These are phyloP conservation scores for Phytophthora citrophthora DNA, from an alignment of 352 stramenopile genomes.

Conservation along the genomic window DNA sequence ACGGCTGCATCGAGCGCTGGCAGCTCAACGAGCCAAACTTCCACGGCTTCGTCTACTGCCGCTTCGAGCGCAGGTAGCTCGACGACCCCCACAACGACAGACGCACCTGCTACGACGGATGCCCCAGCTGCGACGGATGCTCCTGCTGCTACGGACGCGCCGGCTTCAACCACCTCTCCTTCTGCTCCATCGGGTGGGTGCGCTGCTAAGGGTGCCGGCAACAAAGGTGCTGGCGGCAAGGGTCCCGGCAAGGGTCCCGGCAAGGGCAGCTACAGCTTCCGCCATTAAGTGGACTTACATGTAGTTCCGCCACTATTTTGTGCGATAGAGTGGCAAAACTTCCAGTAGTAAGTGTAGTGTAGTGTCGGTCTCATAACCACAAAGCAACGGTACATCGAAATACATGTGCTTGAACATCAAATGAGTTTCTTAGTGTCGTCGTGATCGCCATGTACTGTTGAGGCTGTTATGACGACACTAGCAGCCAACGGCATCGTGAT, in stretches of 20 bases:
- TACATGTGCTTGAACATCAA: slow-evolving; percentile 7
- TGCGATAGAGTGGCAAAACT: slow-evolving; percentile 5
- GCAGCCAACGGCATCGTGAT: background rate
- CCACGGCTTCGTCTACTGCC: background rate
- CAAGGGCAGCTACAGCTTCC: slow-evolving; percentile 23
- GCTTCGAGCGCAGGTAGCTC: slow-evolving; percentile 12
- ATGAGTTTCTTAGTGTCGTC: background rate
- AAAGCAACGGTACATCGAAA: slow-evolving; percentile 8
- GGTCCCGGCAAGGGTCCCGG: slow-evolving; percentile 4
- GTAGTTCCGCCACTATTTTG: slow-evolving; percentile 4
- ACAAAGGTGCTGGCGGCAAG: slow-evolving; percentile 10
- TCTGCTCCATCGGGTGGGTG: slow-evolving; percentile 25
- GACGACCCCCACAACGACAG: slow-evolving; percentile 1
- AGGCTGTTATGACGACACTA: background rate
- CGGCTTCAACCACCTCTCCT: slow-evolving; percentile 2
- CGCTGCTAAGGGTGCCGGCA: slow-evolving; percentile 14
- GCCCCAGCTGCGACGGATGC: slow-evolving; percentile 4
- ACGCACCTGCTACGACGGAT: slow-evolving; percentile 3
- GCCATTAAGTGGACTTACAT: slow-evolving; percentile 6
- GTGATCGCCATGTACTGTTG: background rate
- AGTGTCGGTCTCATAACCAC: slow-evolving; percentile 1
- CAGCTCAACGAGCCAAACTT: slow-evolving; percentile 7
- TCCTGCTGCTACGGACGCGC: slow-evolving; percentile 1
- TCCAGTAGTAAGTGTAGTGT: slow-evolving; percentile 11
- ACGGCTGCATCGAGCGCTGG: slow-evolving; percentile 12